Percentiles rank a stretch among this genome's conserved stretches.
phyloP scores from a whole-genome alignment of 176 grass and related monocot species.

The Sorghum bicolor region Sorghum_bicolor_NCBIv3 NC_012871.2:15167001-15167500 shows the following conservation, averaged over 20 bases:
- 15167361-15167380: neutral
- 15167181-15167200: neutral
- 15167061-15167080: neutral
- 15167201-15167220: conserved; percentile 7
- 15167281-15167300: neutral
- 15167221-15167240: conserved; percentile 1
- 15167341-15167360: neutral
- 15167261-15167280: neutral
- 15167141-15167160: neutral
- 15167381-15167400: neutral
- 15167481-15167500: neutral
- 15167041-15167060: neutral
- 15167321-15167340: neutral
- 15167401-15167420: neutral
- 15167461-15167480: neutral
- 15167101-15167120: neutral
- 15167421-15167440: neutral
- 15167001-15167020: neutral
- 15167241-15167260: neutral
- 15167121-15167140: neutral
- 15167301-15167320: neutral
- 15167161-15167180: neutral
- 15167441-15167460: neutral
- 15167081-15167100: neutral
- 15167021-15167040: neutral